Percentiles rank a stretch among this genome's conserved stretches.
These are phyloP conservation scores for Brassica carinata DNA, from an alignment of 345 rosid species.

Conservation along the genomic window DNA sequence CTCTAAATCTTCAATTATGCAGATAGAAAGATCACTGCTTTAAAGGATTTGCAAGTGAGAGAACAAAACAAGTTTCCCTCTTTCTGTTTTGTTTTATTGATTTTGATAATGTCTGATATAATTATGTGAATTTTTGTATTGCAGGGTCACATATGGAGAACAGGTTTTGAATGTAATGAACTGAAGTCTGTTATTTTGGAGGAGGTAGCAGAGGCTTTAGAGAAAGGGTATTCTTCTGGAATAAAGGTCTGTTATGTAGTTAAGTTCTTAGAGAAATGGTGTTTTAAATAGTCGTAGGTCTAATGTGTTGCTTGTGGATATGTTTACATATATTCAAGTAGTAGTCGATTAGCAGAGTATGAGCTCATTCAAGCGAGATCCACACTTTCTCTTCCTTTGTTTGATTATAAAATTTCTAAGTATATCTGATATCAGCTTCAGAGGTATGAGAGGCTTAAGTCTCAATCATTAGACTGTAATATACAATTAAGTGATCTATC, in stretches of 20 bases:
- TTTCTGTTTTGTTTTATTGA: neutral
- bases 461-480: too few species aligned
- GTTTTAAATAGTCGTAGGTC: too few species aligned
- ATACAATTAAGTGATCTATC: too few species aligned
- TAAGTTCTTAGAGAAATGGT: too few species aligned
- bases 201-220: constrained; percentile 81
- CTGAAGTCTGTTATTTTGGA: constrained; percentile 76
- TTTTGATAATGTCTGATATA: constrained; percentile 2
- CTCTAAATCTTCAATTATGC: constrained; percentile 29
- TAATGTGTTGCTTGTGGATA: too few species aligned
- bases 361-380: too few species aligned
- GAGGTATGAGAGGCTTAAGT: too few species aligned
- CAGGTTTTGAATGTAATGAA: constrained; percentile 77
- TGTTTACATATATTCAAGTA: too few species aligned
- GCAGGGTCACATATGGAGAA: constrained; percentile 98
- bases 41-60: constrained; percentile 90
- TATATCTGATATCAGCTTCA: too few species aligned
- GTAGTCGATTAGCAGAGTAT: too few species aligned
- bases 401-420: too few species aligned
- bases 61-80: neutral
- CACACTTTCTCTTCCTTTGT: too few species aligned
- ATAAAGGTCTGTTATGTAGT: constrained; percentile 61
- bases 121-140: constrained; percentile 10
- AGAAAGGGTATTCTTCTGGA: constrained; percentile 83
- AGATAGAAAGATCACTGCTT: constrained; percentile 90